Conservation (phyloP, 257 asterid genomes). For the Rhazya stricta region DNA sequence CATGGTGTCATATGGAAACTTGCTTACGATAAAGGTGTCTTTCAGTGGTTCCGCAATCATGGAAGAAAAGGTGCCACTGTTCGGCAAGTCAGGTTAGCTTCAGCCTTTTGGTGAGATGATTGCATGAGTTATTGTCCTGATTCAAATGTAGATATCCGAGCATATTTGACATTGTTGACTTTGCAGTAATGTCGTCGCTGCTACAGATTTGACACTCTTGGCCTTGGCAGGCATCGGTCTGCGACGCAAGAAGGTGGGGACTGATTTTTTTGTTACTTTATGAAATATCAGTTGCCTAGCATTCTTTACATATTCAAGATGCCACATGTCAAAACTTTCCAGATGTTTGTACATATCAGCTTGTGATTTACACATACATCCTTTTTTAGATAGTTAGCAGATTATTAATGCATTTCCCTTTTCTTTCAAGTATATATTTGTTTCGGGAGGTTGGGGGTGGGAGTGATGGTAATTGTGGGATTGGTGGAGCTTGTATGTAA, state of each 20-base stretch:
- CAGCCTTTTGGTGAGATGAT: constrained; percentile 8
- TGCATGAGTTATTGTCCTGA: background rate
- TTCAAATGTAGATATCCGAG: constrained; percentile 20
- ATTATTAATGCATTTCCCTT: background rate
- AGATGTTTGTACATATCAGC: background rate
- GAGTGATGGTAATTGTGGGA: background rate
- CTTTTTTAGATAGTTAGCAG: background rate
- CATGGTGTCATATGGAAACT: constrained; percentile 99
- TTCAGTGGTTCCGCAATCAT: constrained; percentile 75
- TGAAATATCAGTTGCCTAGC: background rate
- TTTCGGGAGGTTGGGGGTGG: background rate
- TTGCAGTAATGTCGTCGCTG: constrained; percentile 95
- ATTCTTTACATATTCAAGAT: background rate
- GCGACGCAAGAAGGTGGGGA: constrained; percentile 70
- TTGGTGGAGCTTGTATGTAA: background rate
- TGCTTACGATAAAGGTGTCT: constrained; percentile 89
- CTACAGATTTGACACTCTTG: constrained; percentile 88
- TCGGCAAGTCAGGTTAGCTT: constrained; percentile 83
- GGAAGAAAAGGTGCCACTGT: constrained; percentile 92
- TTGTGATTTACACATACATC: background rate
- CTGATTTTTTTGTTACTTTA: constrained; percentile 14
- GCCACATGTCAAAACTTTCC: background rate
- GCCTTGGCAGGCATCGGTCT: constrained; percentile 98
- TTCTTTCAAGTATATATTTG: background rate
- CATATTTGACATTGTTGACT: constrained; percentile 36